These are phyloP conservation scores for Kodamaea restingae DNA, from an alignment of 805 yeast genomes.

Conservation along the genomic window DNA sequence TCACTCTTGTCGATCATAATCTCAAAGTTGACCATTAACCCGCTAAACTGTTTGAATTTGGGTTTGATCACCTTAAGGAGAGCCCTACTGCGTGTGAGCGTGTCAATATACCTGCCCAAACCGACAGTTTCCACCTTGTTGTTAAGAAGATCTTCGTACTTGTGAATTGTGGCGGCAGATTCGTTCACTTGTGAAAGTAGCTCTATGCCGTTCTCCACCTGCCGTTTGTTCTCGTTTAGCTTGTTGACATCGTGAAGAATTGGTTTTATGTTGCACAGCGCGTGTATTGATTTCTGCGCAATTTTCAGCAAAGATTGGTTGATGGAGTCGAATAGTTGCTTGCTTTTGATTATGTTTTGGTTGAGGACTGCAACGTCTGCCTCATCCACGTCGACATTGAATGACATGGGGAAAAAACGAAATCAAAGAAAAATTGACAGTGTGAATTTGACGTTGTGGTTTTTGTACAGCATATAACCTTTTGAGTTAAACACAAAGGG, in stretches of 20 bases:
- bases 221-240: conserved; percentile 50
- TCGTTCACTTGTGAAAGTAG: conserved; percentile 49
- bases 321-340: conserved; percentile 52
- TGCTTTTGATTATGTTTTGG: conserved; percentile 61
- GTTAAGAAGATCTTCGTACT: conserved; percentile 34
- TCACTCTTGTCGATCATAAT: conserved; percentile 57
- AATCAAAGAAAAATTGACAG: neutral
- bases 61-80: conserved; percentile 43
- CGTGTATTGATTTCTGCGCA: conserved; percentile 48
- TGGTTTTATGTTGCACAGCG: conserved; percentile 67
- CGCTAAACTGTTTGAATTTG: conserved; percentile 54
- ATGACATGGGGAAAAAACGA: conserved; percentile 9
- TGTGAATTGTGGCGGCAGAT: conserved; percentile 43
- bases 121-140: conserved; percentile 39
- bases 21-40: conserved; percentile 59
- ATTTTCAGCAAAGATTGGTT: conserved; percentile 52
- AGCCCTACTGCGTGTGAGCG: conserved; percentile 38
- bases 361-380: conserved; percentile 81
- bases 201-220: conserved; percentile 54
- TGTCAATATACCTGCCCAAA: conserved; percentile 29
- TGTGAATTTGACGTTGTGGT: too few species aligned
- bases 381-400: conserved; percentile 59
- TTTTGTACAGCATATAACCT: too few species aligned
- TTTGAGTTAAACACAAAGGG: too few species aligned
- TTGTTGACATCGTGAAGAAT: conserved; percentile 59